Evolutionary conservation across 176 grass and related monocot species (phyloP).

Genomic region (Rhynchospora breviuscula): DNA sequence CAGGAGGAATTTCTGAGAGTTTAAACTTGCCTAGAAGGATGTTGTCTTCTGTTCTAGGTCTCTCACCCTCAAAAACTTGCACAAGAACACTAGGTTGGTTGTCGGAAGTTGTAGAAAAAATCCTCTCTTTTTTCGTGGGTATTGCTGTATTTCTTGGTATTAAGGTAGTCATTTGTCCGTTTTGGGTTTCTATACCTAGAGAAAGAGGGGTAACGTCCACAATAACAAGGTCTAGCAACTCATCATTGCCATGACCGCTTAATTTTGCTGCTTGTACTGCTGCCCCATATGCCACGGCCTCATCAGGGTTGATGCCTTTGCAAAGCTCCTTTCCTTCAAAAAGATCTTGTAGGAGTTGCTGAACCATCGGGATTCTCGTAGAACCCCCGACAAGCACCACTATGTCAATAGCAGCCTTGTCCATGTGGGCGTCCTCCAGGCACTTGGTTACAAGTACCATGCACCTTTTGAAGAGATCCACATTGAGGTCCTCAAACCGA

Average conservation of each 20-base stretch:
- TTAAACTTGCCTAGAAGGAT: slow-evolving; percentile 22
- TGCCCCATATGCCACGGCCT: slow-evolving; percentile 26
- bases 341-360: slow-evolving; percentile 14
- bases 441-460: slow-evolving; percentile 34
- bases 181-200: slow-evolving; percentile 24
- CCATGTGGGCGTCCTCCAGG: slow-evolving; percentile 17
- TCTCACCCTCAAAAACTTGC: slow-evolving; percentile 33
- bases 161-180: slow-evolving; percentile 20
- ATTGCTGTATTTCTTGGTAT: slow-evolving; percentile 24
- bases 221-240: slow-evolving; percentile 20
- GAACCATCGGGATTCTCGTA: slow-evolving; percentile 27
- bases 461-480: slow-evolving; percentile 45
- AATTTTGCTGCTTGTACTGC: slow-evolving; percentile 18
- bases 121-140: slow-evolving; percentile 4
- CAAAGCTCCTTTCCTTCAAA: slow-evolving; percentile 29
- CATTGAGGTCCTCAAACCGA: slow-evolving; percentile 40
- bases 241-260: not conserved
- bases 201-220: slow-evolving; percentile 18
- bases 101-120: not conserved
- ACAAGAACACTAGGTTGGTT: slow-evolving; percentile 22
- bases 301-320: slow-evolving; percentile 29
- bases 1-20: slow-evolving; percentile 2
- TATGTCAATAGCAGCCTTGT: slow-evolving; percentile 23
- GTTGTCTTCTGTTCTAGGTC: slow-evolving; percentile 15
- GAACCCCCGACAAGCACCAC: slow-evolving; percentile 38